Base-by-base conservation (phyloP, 768 basidiomycete genomes). In the Leccinum rimulosum region DNA sequence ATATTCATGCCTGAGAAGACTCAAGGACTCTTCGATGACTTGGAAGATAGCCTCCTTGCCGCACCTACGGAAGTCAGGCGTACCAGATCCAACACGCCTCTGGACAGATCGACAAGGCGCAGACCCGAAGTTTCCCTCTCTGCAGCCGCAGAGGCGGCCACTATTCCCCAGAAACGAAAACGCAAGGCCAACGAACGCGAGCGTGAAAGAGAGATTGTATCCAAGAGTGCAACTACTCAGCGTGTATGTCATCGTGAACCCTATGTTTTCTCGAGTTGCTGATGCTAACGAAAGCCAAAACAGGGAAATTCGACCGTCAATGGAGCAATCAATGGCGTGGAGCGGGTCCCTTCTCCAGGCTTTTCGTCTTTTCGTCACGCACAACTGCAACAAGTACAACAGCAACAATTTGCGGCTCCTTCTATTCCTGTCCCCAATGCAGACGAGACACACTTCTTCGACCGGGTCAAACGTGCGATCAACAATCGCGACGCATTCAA, bases 401-500 rank as follows among this genome's bases (percentile, higher is more conserved):
- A 69, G 27, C 59, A 62, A 14, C 64, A 61, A 25, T 68, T 69
- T 35, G 54, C 52, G 56, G 61, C 66, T 0, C 40, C 68, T 2
- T 53, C 59, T 9, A 50, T 69, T 1, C 56, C 68, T 4, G 51
- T 62, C 19, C 63, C 69, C 7, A 69, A 62, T 33, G 66, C 62
- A n/a, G 82, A 86, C 28, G 88, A 94, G 53, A 79, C 83, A 3
- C 87, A 87, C 56, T 98, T 98, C 76, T 99, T 99, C 71, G 95
- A 97, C 59, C 89, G 89, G 28, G 93, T 98, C 52, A 88, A 86
- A 66, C 84, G 83, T 15, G 79, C 82, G 1, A 76, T 93, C 48
- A 86, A 88, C 57, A 86, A 82, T 61, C 80, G 87, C 12, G 89
- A 92, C 51, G 84, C 86, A 1, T 93, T 90, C 74, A 93, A 95